Percentiles rank a stretch among this genome's conserved stretches.
Evolutionary conservation across 331 rosid genomes (phyloP).

Genomic region (Malus hybrid): DNA sequence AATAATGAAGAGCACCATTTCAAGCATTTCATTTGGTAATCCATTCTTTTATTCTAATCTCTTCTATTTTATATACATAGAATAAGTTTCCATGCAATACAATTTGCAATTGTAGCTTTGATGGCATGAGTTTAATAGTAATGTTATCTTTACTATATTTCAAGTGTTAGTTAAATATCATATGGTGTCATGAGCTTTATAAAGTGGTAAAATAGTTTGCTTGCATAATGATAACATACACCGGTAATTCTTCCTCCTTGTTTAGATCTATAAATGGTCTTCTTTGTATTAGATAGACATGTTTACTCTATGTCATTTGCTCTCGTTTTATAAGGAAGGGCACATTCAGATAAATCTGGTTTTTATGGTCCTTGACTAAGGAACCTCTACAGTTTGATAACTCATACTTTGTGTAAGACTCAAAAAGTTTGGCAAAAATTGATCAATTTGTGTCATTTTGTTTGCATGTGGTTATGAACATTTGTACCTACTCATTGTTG

Average conservation of each 20-base stretch:
- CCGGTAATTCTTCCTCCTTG: conserved; percentile 38
- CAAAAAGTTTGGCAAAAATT: background rate
- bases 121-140: background rate
- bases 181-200: no score
- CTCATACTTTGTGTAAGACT: conserved; percentile 70
- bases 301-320: conserved; percentile 9
- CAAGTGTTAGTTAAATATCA: background rate
- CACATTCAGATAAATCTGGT: conserved; percentile 74
- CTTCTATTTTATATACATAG: background rate
- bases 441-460: background rate
- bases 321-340: conserved; percentile 52
- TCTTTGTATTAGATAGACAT: conserved; percentile 1
- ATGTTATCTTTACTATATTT: background rate
- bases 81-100: background rate
- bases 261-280: conserved; percentile 4
- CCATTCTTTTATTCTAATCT: background rate
- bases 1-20: background rate
- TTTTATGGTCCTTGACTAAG: conserved; percentile 85
- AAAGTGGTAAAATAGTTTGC: background rate
- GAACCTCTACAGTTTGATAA: conserved; percentile 89
- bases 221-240: conserved; percentile 48
- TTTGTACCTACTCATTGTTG: conserved; percentile 13
- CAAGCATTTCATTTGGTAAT: background rate
- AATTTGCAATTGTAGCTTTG: background rate
- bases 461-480: background rate